Conservation (phyloP, 345 rosid genomes). For the Heritiera littoralis region DNA sequence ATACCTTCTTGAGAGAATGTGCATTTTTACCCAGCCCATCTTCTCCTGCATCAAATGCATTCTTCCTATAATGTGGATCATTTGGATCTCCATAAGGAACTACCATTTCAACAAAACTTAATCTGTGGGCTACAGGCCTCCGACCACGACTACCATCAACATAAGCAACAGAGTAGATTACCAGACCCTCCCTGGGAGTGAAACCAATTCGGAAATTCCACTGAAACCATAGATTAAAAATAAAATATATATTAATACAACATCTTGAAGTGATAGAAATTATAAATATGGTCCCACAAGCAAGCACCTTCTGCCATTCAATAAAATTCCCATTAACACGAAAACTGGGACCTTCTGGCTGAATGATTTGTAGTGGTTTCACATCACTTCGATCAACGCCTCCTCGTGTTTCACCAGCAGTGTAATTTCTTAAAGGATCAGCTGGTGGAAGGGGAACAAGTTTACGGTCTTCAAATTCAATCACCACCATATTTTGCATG, state of each 20-base stretch:
- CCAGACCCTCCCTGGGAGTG: constrained; percentile 75
- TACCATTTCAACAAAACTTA: constrained; percentile 82
- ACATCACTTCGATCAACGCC: constrained; percentile 80
- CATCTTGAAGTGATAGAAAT: constrained; percentile 5
- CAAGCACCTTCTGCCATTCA: constrained; percentile 69
- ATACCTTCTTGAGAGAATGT: constrained; percentile 71
- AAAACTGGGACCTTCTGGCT: constrained; percentile 80
- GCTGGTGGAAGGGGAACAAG: constrained; percentile 71
- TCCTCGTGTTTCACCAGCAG: constrained; percentile 67
- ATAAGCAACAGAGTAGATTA: constrained; percentile 70
- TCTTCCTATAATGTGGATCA: constrained; percentile 74
- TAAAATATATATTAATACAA: background rate
- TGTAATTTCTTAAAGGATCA: constrained; percentile 74
- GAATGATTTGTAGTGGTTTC: constrained; percentile 67
- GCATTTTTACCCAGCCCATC: constrained; percentile 83
- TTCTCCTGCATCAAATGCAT: constrained; percentile 83
- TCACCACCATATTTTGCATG: constrained; percentile 75
- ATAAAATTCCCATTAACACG: constrained; percentile 62
- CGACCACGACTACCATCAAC: constrained; percentile 73
- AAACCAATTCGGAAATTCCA: constrained; percentile 83
- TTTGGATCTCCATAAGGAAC: constrained; percentile 84
- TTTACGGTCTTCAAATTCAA: constrained; percentile 75
- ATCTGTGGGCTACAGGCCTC: constrained; percentile 69
- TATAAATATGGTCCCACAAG: background rate
- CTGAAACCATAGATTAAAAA: constrained; percentile 30